Base-by-base conservation (phyloP, 208 protist genomes). In the Wallacemonas sp. region DNA sequence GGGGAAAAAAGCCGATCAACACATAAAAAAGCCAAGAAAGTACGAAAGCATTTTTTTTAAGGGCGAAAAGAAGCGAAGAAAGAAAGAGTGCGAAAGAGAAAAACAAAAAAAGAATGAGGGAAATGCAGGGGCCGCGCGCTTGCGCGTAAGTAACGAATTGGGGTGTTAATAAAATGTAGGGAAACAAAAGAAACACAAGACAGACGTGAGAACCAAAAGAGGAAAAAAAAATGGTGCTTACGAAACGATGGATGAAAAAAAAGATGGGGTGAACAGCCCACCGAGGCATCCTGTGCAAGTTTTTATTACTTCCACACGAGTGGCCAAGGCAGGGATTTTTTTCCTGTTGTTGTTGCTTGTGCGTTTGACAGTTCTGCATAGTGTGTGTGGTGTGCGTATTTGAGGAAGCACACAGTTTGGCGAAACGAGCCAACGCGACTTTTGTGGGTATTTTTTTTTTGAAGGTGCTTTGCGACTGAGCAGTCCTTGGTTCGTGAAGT, bases 301-400 rank as follows among this genome's bases (percentile, higher is more conserved):
- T 33, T 59, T 59, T 5, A 42, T 59, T 59, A 59, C 52, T 59
- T 59, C 52, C 32, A 59, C 52, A 59, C 52, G 52, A 59, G 52
- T 29, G 52, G 52, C 52, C 52, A 36, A 32, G 16, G 7, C 26
- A 18, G 48, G 48, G n/a, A 4, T 55, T 55, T 55, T 55, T 55
- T 55, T 48, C 42, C n/a, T 22, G 14, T 25, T 48, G 42, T 22
- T 25, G 8, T 12, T 22, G 42, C n/a, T 48, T 25, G 4, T 48
- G 8, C 42, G 3, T 48, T 48, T 39, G 12, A 39, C 8, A 39
- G n/a, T n/a, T n/a, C n/a, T n/a, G n/a, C n/a, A n/a, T n/a, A n/a
- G n/a, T n/a, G n/a, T n/a, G n/a, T n/a, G n/a, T n/a, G n/a, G n/a
- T n/a, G n/a, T n/a, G n/a, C n/a, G n/a, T n/a, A n/a, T n/a, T n/a